Evolutionary conservation across 1,284 basidiomycete species (phyloP).

Genomic region (Retiboletus flavoniger): DNA sequence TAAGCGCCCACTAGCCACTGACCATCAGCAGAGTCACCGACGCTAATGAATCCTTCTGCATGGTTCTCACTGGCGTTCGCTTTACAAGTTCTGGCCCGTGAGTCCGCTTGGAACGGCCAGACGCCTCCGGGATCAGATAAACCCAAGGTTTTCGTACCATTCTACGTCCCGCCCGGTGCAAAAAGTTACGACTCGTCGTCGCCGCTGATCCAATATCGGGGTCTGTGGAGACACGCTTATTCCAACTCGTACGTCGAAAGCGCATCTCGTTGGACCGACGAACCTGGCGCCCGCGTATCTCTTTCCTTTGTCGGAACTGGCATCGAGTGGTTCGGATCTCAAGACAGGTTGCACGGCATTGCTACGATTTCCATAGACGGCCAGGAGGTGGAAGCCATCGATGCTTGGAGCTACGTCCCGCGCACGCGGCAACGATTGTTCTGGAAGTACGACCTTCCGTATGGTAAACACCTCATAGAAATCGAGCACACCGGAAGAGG

Average conservation of each 20-base stretch:
- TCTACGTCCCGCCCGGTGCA: conserved; percentile 70
- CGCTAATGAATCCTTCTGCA: conserved; percentile 14
- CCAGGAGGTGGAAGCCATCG: conserved; percentile 41
- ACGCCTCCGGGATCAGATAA: conserved; percentile 50
- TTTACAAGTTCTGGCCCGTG: conserved; percentile 18
- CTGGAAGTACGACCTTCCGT: conserved; percentile 54
- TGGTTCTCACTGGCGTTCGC: conserved; percentile 13
- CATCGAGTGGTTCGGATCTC: conserved; percentile 74
- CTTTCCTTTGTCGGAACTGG: conserved; percentile 69
- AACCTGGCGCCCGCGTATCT: conserved; percentile 49
- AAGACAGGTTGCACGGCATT: conserved; percentile 52
- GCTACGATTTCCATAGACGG: conserved; percentile 62
- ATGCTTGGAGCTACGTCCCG: conserved; percentile 45
- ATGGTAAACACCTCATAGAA: conserved; percentile 59
- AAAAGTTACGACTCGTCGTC: conserved; percentile 68
- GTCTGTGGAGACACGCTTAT: conserved; percentile 55
- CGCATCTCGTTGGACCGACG: conserved; percentile 50
- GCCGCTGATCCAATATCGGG: conserved; percentile 58
- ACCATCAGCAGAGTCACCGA: not conserved
- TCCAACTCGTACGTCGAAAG: conserved; percentile 50
- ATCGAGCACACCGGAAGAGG: conserved; percentile 55
- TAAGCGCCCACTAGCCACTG: not conserved
- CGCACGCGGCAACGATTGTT: conserved; percentile 63
- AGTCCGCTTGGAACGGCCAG: conserved; percentile 67
- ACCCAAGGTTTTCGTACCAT: conserved; percentile 54